Evolutionary conservation across 75 land plant genomes (phyloP), one percentile per base, ranked within the genome.

Genomic region (Pinus taeda): DNA sequence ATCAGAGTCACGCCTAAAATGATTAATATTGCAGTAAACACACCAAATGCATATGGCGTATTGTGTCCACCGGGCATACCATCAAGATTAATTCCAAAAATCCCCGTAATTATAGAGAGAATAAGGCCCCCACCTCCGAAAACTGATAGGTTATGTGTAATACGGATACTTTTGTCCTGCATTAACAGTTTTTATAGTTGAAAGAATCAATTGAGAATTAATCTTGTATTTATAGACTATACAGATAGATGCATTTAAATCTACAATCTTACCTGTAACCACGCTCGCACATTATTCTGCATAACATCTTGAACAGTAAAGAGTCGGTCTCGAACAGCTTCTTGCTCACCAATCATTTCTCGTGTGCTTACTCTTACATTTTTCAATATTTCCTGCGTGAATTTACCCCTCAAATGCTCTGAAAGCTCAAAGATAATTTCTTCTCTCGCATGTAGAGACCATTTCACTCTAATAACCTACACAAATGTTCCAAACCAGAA

Each of bases 241-340:
- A 53, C 55, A 86, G 39, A 80, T 75, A 83, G 55, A 9, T 39
- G 77, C 80, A 14, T 70, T 33, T 64, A 7, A 60, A 60, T 60
- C 56, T 4, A 24, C 36, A 55, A 73, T 26, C 71, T 15, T 65
- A 91, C 96, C 96, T 95, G 98, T 57, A 95, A 78, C 91, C 88
- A 84, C 77, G 96, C 87, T 39, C 98, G 92, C 17, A 90, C 89
- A 59, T 84, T 89, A 76, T 91, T 89, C 59, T 95, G 98, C 93
- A 93, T 91, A 6, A 93, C 98, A 80, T 95, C 98, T 79, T 95
- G 98, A 69, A 95, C 90, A 5, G 96, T 95, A 65, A 95, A 95
- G 18, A 95, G 75, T 65, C 98, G 93, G 39, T 85, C 93, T 42
- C 98, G 93, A 56, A 91, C 98, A 36, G 90, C 98, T 81, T 95